Conservation (phyloP, 2,329 filamentous ascomycete species). For the Cladobotryum protrusum region DNA sequence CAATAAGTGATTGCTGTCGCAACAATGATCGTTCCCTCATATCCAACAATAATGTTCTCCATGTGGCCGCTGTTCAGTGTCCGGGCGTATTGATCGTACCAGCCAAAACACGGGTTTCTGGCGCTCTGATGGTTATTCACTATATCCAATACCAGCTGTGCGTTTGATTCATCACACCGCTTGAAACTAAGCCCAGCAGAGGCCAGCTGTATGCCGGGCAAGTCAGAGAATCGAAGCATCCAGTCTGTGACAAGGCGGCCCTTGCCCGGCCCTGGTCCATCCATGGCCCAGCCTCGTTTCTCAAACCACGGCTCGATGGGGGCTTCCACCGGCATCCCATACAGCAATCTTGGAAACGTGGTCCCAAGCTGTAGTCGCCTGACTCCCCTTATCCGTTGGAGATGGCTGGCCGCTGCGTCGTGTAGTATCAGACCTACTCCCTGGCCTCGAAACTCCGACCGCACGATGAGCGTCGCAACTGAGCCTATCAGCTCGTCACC, state of each 20-base stretch:
- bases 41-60: conserved; percentile 48
- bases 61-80: conserved; percentile 42
- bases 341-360: conserved; percentile 52
- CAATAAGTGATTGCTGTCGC: conserved; percentile 50
- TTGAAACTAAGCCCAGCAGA: conserved; percentile 38
- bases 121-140: conserved; percentile 40
- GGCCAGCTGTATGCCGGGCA: conserved; percentile 35
- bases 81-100: conserved; percentile 54
- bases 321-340: conserved; percentile 43
- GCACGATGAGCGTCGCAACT: conserved; percentile 48
- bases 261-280: conserved; percentile 36
- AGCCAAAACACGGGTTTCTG: conserved; percentile 45
- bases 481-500: conserved; percentile 48
- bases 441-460: conserved; percentile 37
- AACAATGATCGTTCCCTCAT: conserved; percentile 43
- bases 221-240: conserved; percentile 46
- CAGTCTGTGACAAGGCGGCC: conserved; percentile 49
- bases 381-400: conserved; percentile 46
- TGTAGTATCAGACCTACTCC: conserved; percentile 51
- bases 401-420: conserved; percentile 42
- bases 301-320: conserved; percentile 46
- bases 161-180: conserved; percentile 40
- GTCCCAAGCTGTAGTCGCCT: conserved; percentile 50
- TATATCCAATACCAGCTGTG: conserved; percentile 41
- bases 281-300: conserved; percentile 47